Percentiles rank a stretch among this genome's conserved stretches.
Conservation (phyloP, 306 rosid species). For the Castanopsis chinensis region DNA sequence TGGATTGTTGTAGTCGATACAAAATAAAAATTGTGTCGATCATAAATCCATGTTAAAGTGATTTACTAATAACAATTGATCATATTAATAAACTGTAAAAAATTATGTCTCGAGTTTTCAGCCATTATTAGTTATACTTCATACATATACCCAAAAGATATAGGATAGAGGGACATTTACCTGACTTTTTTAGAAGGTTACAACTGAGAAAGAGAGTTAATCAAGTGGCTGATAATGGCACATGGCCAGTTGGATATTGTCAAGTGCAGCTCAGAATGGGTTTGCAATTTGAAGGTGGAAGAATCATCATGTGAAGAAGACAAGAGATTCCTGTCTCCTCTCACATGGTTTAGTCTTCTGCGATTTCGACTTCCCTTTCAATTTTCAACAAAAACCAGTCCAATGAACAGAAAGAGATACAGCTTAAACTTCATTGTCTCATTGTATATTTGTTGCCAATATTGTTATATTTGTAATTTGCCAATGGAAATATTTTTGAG, state of each 20-base stretch:
- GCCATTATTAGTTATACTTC: too few species aligned
- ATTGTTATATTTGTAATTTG: too few species aligned
- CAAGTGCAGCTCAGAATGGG: not conserved
- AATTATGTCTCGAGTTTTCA: too few species aligned
- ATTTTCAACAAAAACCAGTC: not conserved
- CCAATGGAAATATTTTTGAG: too few species aligned
- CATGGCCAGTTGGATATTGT: constrained; percentile 43
- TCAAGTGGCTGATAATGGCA: constrained; percentile 31
- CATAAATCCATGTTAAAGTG: too few species aligned
- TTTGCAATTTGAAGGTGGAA: not conserved
- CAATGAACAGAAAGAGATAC: not conserved
- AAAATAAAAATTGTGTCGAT: too few species aligned
- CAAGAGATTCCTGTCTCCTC: constrained; percentile 15
- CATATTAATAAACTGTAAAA: too few species aligned
- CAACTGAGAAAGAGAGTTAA: constrained; percentile 8
- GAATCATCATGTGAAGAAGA: constrained; percentile 35
- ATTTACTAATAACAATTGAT: too few species aligned
- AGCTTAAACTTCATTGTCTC: not conserved
- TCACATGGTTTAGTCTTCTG: constrained; percentile 43
- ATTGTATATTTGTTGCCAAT: not conserved
- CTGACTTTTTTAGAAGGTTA: constrained; percentile 9
- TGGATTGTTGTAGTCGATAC: too few species aligned
- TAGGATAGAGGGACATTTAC: not conserved
- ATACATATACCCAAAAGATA: too few species aligned
- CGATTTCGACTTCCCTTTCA: not conserved